Conservation (phyloP, 2,329 filamentous ascomycete genomes). For the Beauveria caledonica region DNA sequence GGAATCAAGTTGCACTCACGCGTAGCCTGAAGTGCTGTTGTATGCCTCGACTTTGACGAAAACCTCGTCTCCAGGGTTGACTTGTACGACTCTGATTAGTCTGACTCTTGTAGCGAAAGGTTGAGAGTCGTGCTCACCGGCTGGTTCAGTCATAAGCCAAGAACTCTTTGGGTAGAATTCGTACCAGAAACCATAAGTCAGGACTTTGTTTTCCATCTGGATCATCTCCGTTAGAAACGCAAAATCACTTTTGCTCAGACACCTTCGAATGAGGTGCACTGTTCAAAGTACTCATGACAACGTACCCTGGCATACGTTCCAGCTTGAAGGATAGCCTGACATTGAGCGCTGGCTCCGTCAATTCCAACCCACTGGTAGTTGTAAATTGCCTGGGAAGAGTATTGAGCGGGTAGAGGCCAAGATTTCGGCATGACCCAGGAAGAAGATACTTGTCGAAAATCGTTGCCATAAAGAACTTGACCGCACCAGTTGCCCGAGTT, state of each 20-base stretch:
- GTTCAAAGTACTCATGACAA: background rate
- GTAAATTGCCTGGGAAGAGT: background rate
- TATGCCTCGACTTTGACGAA: background rate
- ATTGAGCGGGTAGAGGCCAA: background rate
- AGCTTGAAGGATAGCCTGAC: background rate
- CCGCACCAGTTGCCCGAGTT: background rate
- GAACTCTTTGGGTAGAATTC: background rate
- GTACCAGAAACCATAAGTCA: background rate
- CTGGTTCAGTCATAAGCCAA: background rate
- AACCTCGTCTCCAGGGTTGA: background rate
- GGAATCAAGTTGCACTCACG: background rate
- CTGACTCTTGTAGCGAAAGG: too few relatives aligned
- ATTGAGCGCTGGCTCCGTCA: background rate
- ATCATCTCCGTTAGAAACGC: too few relatives aligned
- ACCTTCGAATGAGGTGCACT: too few relatives aligned
- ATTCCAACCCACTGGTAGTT: background rate
- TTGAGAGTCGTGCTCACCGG: background rate
- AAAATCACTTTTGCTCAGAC: too few relatives aligned
- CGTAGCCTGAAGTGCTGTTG: background rate
- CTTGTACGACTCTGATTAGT: background rate
- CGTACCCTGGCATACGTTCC: background rate
- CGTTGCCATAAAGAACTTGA: background rate
- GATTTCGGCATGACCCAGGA: background rate
- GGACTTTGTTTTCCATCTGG: background rate
- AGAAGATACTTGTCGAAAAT: background rate